Evolutionary conservation across 768 basidiomycete genomes (phyloP), one percentile per base, ranked within the genome.

Genomic region (Amanita thiersii): DNA sequence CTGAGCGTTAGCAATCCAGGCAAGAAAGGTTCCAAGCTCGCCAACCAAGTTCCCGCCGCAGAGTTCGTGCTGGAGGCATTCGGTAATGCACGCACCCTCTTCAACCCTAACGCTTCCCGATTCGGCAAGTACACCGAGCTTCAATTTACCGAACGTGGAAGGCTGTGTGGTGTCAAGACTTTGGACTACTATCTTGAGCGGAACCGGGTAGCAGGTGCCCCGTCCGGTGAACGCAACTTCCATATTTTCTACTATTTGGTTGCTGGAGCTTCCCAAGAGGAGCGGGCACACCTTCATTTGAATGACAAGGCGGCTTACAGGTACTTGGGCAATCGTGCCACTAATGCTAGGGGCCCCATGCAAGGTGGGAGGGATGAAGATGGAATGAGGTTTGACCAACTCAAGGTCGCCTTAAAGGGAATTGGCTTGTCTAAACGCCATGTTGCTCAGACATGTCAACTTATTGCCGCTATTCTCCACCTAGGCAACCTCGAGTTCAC

Each of bases 121-220:
- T 96, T 94, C 56, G 96, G 94, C 43, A 92, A 94, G 59, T 99
- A 99, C 60, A 96, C 92, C 33, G 96, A 99, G 56, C 74, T 99
- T 0, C 96, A 98, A 62, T 98, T 97, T 66, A 87, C 77, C 39
- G 92, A 97, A 24, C 82, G 86, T 15, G 93, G 93, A 5, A 75
- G 92, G 3, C 64, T 98, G 0, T 80, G 71, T 34, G 96, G 96
- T 47, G 68, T 90, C 57, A 98, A 98, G 61, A 93, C 91, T 0
- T 79, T 98, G 48, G 92, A 97, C 56, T 97, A 99, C 64, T 94
- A 94, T 62, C 75, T 99, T 39, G 91, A 97, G 59, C 72, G 87
- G 40, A 87, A 82, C 51, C 80, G 92, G 7, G 90, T 97, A n/a
- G 75, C 89, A 4, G 78, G 79, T 15, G 77, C 86, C 0, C 86